Conservation (phyloP, 1,284 basidiomycete genomes). For the Neonothopanus nambi region DNA sequence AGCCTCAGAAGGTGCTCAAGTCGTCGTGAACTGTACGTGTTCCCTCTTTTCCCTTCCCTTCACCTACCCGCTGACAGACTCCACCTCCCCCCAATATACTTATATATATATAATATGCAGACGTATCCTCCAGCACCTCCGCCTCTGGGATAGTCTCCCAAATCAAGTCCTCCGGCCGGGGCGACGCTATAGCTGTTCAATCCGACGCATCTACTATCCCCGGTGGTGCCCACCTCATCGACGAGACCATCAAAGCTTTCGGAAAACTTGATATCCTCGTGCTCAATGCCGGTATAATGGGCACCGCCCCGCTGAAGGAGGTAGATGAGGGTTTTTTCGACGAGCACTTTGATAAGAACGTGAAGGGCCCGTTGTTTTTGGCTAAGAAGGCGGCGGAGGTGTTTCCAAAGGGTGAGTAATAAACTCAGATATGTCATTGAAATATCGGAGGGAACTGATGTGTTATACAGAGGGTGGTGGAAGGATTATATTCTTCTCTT, state of each 20-base stretch:
- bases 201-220: conserved; percentile 49
- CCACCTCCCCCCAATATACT: background rate
- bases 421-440: background rate
- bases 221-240: conserved; percentile 44
- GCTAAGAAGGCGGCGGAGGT: conserved; percentile 45
- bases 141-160: background rate
- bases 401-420: conserved; percentile 42
- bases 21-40: conserved; percentile 55
- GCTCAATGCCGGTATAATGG: conserved; percentile 56
- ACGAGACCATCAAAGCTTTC: conserved; percentile 46
- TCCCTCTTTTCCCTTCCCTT: conserved; percentile 5
- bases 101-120: too few relatives aligned
- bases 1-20: conserved; percentile 55
- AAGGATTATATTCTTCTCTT: conserved; percentile 59
- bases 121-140: too few relatives aligned
- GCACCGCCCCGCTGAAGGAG: conserved; percentile 42
- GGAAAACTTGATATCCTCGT: conserved; percentile 57
- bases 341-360: conserved; percentile 50
- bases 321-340: conserved; percentile 53
- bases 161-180: conserved; percentile 43
- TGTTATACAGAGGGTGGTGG: conserved; percentile 41
- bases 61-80: background rate
- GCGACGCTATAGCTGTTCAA: conserved; percentile 51
- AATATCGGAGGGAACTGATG: conserved; percentile 1
- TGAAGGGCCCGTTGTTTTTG: conserved; percentile 59